Evolutionary conservation across 2,329 filamentous ascomycete species (phyloP).

Genomic region (Botrytis paeoniae): DNA sequence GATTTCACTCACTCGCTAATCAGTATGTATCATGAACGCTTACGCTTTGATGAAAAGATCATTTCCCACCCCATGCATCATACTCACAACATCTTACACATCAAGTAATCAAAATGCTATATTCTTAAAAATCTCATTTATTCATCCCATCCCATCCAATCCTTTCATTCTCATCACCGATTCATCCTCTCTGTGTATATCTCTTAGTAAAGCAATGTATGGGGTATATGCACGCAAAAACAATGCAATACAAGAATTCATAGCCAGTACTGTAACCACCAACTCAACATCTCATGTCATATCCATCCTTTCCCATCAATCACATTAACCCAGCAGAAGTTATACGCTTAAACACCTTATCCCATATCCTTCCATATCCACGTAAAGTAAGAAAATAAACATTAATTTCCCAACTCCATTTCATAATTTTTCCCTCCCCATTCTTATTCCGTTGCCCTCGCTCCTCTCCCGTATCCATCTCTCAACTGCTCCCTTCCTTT

Average conservation of each 20-base stretch:
- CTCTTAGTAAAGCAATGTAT: background rate
- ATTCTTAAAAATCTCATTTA: background rate
- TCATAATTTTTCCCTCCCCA: too few species aligned
- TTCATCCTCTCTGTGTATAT: background rate
- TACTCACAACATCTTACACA: background rate
- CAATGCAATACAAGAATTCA: slow-evolving; percentile 2
- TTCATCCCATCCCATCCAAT: background rate
- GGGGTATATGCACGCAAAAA: background rate
- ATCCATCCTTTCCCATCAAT: background rate
- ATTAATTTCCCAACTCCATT: slow-evolving; percentile 11
- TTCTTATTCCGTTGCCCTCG: background rate
- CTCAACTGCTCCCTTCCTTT: background rate
- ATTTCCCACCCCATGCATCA: background rate
- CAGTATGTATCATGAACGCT: background rate
- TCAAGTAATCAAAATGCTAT: background rate
- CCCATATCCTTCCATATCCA: background rate
- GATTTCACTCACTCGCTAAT: background rate
- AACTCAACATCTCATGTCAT: background rate
- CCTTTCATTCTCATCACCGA: background rate
- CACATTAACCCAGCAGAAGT: background rate
- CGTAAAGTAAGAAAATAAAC: background rate
- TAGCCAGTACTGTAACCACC: background rate
- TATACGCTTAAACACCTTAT: background rate
- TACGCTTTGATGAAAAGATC: background rate
- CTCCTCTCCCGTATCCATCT: background rate